These are phyloP conservation scores for Aspergillus egyptiacus DNA, from an alignment of 495 filamentous ascomycete species.

Conservation along the genomic window DNA sequence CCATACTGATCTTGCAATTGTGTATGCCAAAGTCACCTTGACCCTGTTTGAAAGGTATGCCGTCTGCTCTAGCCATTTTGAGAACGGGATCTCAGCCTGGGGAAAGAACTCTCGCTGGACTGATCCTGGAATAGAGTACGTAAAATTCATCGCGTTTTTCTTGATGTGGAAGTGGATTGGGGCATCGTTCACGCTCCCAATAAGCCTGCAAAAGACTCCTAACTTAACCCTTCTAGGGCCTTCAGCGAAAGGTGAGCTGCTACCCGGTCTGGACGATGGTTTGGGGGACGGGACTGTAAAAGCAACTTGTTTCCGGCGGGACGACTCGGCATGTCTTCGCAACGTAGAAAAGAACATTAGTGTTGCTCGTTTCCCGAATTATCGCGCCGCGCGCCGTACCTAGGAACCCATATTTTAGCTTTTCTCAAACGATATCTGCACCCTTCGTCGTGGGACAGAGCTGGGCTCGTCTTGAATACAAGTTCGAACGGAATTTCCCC, in stretches of 20 bases:
- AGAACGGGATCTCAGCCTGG: not conserved
- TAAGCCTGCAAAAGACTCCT: constrained; percentile 6
- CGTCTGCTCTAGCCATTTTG: constrained; percentile 13
- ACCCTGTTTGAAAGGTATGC: constrained; percentile 12
- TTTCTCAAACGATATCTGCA: not conserved
- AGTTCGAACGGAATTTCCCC: constrained; percentile 1
- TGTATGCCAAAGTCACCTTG: constrained; percentile 14
- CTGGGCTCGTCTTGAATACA: not conserved
- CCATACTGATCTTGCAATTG: constrained; percentile 20
- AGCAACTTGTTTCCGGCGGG: not conserved
- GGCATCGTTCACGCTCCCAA: not conserved
- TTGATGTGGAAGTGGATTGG: constrained; percentile 2
- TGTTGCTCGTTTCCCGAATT: not conserved
- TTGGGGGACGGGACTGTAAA: not conserved
- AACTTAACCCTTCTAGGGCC: not conserved
- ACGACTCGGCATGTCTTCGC: too few species aligned
- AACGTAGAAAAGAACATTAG: too few species aligned
- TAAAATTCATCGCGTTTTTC: constrained; percentile 1
- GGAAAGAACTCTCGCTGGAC: not conserved
- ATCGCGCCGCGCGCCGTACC: not conserved
- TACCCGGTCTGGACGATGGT: not conserved
- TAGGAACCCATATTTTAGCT: too few species aligned
- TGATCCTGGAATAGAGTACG: too few species aligned
- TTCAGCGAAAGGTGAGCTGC: too few species aligned
- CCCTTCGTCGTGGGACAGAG: not conserved